Evolutionary conservation across 805 yeast genomes (phyloP).

Genomic region (Saccharomycopsis vini): DNA sequence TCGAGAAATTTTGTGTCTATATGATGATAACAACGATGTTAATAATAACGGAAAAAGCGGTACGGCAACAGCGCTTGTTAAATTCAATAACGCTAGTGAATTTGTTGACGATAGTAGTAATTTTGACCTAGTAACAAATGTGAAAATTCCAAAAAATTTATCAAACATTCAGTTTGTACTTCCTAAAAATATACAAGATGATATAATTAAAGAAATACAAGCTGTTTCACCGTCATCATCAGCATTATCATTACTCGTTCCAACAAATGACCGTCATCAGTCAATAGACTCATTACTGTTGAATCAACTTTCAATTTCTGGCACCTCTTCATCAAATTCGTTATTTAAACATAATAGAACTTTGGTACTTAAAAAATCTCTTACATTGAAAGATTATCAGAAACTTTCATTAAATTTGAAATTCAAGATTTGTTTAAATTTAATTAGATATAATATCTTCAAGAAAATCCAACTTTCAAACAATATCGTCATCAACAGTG

Average conservation of each 20-base stretch:
- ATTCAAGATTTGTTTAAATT: slow-evolving; percentile 17
- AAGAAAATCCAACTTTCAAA: not conserved
- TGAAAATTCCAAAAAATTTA: not conserved
- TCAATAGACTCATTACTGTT: too few relatives aligned
- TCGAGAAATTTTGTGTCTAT: not conserved
- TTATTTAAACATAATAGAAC: not conserved
- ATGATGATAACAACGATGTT: not conserved
- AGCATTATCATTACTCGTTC: too few relatives aligned
- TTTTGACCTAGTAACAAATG: not conserved
- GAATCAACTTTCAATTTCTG: too few relatives aligned
- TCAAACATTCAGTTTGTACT: too few relatives aligned
- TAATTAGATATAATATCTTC: slow-evolving; percentile 12
- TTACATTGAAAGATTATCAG: slow-evolving; percentile 11
- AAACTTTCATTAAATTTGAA: slow-evolving; percentile 11
- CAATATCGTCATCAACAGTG: not conserved
- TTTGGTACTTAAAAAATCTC: slow-evolving; percentile 1
- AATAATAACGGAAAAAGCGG: too few relatives aligned
- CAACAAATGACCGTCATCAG: too few relatives aligned
- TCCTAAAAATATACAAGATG: not conserved
- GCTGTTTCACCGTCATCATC: too few relatives aligned
- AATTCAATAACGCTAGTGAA: not conserved
- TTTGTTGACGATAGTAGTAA: not conserved
- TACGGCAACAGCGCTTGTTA: not conserved
- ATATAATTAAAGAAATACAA: too few relatives aligned
- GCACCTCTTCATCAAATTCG: not conserved